Base-by-base conservation (phyloP, 129 eudicot genomes). In the Chrysanthemum lavandulifolium region DNA sequence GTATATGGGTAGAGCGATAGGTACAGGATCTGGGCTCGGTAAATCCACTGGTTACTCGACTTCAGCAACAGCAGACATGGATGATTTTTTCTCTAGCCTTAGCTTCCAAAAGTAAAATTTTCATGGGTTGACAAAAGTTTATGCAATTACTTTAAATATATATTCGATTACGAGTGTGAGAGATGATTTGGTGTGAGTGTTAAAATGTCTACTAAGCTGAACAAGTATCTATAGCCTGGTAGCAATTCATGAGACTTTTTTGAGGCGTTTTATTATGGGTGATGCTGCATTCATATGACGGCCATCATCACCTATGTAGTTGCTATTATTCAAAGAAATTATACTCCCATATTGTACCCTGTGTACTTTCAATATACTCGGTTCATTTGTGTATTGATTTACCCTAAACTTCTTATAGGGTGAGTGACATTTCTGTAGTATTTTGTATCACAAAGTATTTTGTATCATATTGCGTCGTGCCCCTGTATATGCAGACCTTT, bases 1-100 rank as follows among this genome's bases (percentile, higher is more conserved):
- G 52, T 78, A 84, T 90, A 86, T 82, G 92, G 95, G 92, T 16
- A 63, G 75, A 71, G 86, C 92, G 13, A 91, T 91, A 92, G 96
- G 7, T 5, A 27, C 3, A 27, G 97, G 97, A 47, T 78, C 90
- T 31, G 5, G 36, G 36, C 36, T 3, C 36, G 36, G 40, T 5
- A 33, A 33, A 33, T 33, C 40, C 6, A 33, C 40, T 33, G 40
- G 40, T 33, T 29, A 29, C 33, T 29, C 33, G 4, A 61, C 84
- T n/a, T 74, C 77, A 33, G 43, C 73, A 63, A 15, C 95, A 45
- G 65, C 86, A 68, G 72, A 83, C 1, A 71, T 36, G 56, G 84
- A 68, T 2, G 92, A 88, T 74, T 90, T 86, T 81, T 70, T 91
- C 63, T 88, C 86, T 73, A 84, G 92, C 56, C 86, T 76, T 64